Conservation (phyloP, 2,329 filamentous ascomycete genomes). For the Aspergillus texensis region DNA sequence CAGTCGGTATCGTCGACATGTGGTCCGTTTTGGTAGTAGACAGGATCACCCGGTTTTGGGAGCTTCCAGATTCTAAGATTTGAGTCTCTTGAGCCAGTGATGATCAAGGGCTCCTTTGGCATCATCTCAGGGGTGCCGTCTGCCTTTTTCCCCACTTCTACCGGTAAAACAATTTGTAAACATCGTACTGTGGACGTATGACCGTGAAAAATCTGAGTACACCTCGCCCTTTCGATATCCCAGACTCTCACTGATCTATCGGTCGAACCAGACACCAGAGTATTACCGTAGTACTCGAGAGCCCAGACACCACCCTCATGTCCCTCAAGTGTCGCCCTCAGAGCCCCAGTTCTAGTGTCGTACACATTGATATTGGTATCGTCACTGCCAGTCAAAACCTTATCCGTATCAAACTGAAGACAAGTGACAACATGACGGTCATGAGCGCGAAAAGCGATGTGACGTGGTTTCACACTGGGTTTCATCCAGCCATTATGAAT, state of each 20-base stretch:
- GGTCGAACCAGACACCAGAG: conserved; percentile 91
- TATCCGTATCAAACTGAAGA: conserved; percentile 95
- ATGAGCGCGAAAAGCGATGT: conserved; percentile 95
- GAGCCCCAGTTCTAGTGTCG: conserved; percentile 88
- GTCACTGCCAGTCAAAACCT: conserved; percentile 96
- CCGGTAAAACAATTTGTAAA: conserved; percentile 88
- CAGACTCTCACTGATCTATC: conserved; percentile 98
- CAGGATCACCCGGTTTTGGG: conserved; percentile 74
- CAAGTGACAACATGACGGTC: conserved; percentile 96
- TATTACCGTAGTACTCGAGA: conserved; percentile 92
- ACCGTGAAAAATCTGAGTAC: conserved; percentile 94
- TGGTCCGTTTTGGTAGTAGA: conserved; percentile 77
- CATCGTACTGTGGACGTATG: conserved; percentile 97
- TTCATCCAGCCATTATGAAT: conserved; percentile 93
- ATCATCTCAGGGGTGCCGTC: conserved; percentile 81
- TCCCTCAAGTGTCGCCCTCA: conserved; percentile 81
- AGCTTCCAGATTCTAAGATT: conserved; percentile 93
- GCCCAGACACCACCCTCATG: conserved; percentile 99
- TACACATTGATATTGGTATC: conserved; percentile 98
- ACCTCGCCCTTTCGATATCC: conserved; percentile 92
- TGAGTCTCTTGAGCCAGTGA: conserved; percentile 94
- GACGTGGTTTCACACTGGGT: conserved; percentile 76
- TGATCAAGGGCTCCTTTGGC: conserved; percentile 93
- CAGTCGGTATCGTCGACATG: conserved; percentile 76
- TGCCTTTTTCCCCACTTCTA: conserved; percentile 69